These are phyloP conservation scores for Wickerhamiella lipophila DNA, from an alignment of 805 yeast species.

Conservation along the genomic window DNA sequence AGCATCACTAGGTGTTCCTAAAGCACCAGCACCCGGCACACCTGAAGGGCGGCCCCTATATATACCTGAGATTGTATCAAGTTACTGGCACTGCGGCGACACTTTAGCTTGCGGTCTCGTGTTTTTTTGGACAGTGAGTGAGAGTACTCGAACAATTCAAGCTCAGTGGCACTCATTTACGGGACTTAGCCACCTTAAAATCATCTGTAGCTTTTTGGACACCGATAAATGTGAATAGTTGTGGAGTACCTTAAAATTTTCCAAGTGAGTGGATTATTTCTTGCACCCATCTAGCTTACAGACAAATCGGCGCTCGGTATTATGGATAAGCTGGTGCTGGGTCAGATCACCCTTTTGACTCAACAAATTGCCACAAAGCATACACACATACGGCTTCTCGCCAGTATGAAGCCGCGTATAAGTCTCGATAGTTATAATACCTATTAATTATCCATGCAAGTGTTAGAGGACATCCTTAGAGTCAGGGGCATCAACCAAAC, in stretches of 20 bases:
- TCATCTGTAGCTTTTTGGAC: constrained; percentile 50
- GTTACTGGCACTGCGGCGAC: constrained; percentile 28
- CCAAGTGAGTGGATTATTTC: constrained; percentile 80
- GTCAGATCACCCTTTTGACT: constrained; percentile 87
- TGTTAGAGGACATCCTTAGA: neutral
- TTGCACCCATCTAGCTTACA: constrained; percentile 74
- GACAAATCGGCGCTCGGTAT: constrained; percentile 59
- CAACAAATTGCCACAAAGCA: constrained; percentile 59
- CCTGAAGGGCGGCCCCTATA: too few relatives aligned
- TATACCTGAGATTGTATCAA: too few relatives aligned
- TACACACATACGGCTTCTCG: constrained; percentile 72
- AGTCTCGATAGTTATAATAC: neutral
- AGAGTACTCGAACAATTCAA: constrained; percentile 62
- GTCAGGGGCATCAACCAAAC: constrained; percentile 4
- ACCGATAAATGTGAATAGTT: constrained; percentile 74
- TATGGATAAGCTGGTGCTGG: constrained; percentile 76
- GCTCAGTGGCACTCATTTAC: constrained; percentile 35
- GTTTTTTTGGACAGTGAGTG: constrained; percentile 74
- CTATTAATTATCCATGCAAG: neutral
- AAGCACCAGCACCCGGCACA: too few relatives aligned
- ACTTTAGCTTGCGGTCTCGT: constrained; percentile 78
- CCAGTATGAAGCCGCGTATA: constrained; percentile 55
- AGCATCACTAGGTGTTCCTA: too few relatives aligned
- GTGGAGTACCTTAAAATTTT: constrained; percentile 88
- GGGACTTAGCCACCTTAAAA: constrained; percentile 24